Conservation (phyloP, 139 green algal species). For the Limnomonas spitsbergensis region DNA sequence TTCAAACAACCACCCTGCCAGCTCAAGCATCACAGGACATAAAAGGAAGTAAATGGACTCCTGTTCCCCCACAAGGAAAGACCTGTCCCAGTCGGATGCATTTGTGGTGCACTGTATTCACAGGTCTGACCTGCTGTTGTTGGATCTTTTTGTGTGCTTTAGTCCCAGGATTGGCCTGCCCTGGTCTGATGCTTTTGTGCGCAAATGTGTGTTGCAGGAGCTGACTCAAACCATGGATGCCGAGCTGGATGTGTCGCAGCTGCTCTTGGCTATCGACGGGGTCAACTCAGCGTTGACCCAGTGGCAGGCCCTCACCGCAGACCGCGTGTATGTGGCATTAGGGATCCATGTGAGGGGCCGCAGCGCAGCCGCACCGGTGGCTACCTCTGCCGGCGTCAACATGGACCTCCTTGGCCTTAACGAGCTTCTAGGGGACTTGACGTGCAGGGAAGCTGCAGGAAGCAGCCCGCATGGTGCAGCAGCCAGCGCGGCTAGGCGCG, state of each 20-base stretch:
- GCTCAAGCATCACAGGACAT: no score
- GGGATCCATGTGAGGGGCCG: background rate
- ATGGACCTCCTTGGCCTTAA: slow-evolving; percentile 1
- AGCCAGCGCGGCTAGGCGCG: no score
- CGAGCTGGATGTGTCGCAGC: background rate
- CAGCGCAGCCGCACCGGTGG: background rate
- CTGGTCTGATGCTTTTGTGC: background rate
- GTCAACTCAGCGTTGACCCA: slow-evolving; percentile 4
- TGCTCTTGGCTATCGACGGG: background rate
- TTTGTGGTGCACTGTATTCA: no score
- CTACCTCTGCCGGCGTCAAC: background rate
- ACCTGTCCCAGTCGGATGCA: no score
- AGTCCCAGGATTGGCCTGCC: no score
- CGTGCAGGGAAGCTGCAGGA: no score
- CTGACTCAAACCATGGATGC: background rate
- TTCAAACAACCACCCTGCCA: no score
- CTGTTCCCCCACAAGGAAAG: no score
- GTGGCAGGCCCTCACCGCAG: background rate
- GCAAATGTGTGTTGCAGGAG: slow-evolving; percentile 5
- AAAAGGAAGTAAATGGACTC: no score
- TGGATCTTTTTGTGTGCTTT: no score
- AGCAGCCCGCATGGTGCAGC: no score
- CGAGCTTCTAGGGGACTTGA: slow-evolving; percentile 3
- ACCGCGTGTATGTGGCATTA: background rate
- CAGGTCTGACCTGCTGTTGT: no score